Evolutionary conservation across 805 yeast genomes (phyloP), one percentile per base, ranked within the genome.

Genomic region (Pichia exigua): DNA sequence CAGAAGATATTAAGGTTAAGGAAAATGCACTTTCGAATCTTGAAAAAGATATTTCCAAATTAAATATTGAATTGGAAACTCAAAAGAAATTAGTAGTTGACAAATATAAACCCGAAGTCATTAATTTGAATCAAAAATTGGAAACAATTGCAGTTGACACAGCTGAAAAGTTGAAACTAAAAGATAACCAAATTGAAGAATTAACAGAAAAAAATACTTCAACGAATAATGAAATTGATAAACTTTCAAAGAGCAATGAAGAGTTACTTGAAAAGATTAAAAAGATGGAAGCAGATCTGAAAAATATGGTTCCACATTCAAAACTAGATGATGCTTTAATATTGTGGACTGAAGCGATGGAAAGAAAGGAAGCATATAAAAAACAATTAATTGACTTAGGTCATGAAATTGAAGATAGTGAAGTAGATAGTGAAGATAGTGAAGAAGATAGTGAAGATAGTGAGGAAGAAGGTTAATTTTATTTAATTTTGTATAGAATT

Each of bases 251-350:
- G 17, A 26, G 4, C 7, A 47, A 51, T 20, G 15, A 44, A 17
- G 49, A 46, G 22, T 15, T 49, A 13, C 13, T 41, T 6, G 30
- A 40, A 10, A 30, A 32, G 15, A 22, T 54, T 4, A 30, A 52
- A 15, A 24, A 39, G 4, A 41, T 52, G 49, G 41, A 51, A 28
- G 22, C 42, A 9, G 45, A 42, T n/a, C 51, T 48, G 52, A 35
- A 35, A 15, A 10, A 35, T 3, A 47, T 47, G 50, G 43, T 44
- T 24, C 45, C 54, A 13, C 54, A 52, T 4, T 27, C 38, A 20
- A 50, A 54, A 22, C 27, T 54, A 8, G 59, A 56, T 44, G 54
- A 56, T 12, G 54, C 55, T 7, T 48, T 56, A 24, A 48, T 47
- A 26, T 35, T 56, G 12, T 56, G 58, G 58, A 38, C 52, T 11